Evolutionary conservation across 768 basidiomycete genomes (phyloP), one percentile per base, ranked within the genome.

Genomic region (Paxillus ammoniavirescens): DNA sequence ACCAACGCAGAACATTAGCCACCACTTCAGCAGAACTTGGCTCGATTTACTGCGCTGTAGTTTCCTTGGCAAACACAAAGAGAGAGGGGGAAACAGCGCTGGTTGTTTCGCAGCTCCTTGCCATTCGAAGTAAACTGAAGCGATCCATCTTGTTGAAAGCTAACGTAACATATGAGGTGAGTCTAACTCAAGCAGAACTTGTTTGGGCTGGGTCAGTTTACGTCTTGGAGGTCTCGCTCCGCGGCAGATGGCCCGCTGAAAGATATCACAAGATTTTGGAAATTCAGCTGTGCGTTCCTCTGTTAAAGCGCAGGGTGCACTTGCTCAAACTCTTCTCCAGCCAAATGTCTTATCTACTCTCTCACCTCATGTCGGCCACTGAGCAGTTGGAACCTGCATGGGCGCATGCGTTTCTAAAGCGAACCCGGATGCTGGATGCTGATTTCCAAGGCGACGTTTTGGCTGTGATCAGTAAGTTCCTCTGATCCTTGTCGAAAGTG

Each of bases 391-490:
- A 92, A 45, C 82, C 83, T 2, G 77, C 83, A 10, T 95, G 93
- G 92, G 76, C 86, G 1, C 76, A 77, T 10, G 91, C 91, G 0
- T 83, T 93, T 57, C 76, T 94, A 15, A 79, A 80, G 17, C 74
- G 91, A 31, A 89, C 90, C 0, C 76, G 89, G 10, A 80, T 95
- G 54, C 73, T 85, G 35, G 91, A 94, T 63, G 77, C 86, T 0
- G 82, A 85, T 57, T 94, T 94, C 59, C 84, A 93, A 57, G 93
- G 92, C 1, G 91, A 93, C 52, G 77, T 92, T 7, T 75, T 94
- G 4, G 88, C 91, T 9, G 88, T 93, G 7, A 83, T 93, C 53
- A 86, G 88, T 87, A 55, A 47, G 81, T 63, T 46, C 38, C 56
- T 18, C 23, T 10, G 33, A 28, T 12, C 15, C 14, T 31, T 31